Base-by-base conservation (phyloP, 2,329 filamentous ascomycete species). In the Akanthomyces dipterigenus region DNA sequence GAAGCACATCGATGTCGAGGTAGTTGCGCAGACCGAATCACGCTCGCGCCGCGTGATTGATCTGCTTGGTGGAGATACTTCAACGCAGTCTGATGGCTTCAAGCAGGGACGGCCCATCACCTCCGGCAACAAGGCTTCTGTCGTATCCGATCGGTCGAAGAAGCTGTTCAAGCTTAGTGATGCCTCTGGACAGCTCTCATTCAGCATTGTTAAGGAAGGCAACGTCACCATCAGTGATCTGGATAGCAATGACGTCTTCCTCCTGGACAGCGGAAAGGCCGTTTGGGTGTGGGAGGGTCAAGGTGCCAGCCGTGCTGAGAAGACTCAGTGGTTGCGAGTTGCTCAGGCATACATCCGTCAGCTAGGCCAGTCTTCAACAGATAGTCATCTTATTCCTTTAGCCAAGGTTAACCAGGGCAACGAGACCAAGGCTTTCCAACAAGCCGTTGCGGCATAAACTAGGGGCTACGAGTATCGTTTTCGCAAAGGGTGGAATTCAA, bases 211-310 rank as follows among this genome's bases (percentile, higher is more conserved):
- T 64, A 86, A 83, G 67, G 81, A 87, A 48, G 82, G 80, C 0
- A 68, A 72, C 1, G 76, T 86, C 16, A 68, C 72, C 3, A 70
- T 67, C 50, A 69, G 72, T 0, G 84, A 87, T 64, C 72, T 89
- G 7, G 79, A 86, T 63, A 78, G 78, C 45, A 76, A 79, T 50
- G 85, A 88, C 66, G 80, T 89, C 5, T 89, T 88, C 67, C 69
- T 89, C 22, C 76, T 87, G 22, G 80, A 83, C 63, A 84, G 87
- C 65, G 77, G 85, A 7, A 79, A 70, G 55, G 74, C 74, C 8
- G 75, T 89, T 38, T 89, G 86, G 85, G 83, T 89, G 2, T 89
- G 87, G 87, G 80, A 87, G 67, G 87, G 87, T 0, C 71, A 73
- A 2, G 75, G 76, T 1, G 85, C 86, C 9, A 88, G 85, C 69